Base-by-base conservation (phyloP, 768 basidiomycete species). In the Hygrocybe coccinea region DNA sequence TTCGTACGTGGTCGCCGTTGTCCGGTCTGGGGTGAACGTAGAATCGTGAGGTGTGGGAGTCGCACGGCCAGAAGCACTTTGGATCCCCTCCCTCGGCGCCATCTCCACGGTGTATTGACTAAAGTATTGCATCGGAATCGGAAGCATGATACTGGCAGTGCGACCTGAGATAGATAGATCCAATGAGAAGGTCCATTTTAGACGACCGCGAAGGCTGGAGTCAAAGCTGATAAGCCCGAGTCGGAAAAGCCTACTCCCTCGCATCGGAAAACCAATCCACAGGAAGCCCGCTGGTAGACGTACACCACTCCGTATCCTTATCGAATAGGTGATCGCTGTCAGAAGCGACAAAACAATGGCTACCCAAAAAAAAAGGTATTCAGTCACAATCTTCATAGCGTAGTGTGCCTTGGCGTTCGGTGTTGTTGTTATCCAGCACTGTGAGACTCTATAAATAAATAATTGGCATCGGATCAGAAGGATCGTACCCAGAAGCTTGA, bases 201-300 rank as follows among this genome's bases (percentile, higher is more conserved):
- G n/a, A 19, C 24, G 46, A 21, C 46, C 17, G 24, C 21, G 46
- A 21, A 15, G 12, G 14, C 25, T 17, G 21, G 46, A 25, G n/a
- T 17, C 46, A 15, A 19, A 17, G 24, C 46, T 47, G 17, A 47
- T 17, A 21, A 47, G 24, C 21, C 46, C 46, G 3, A 47, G 11
- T 21, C 46, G 46, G 19, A 47, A 19, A 25, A 47, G n/a, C 24
- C 25, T 25, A n/a, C 19, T 25, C 15, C 24, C 46, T 47, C 25
- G 46, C 46, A 14, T 47, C 19, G 46, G 46, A 29, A 47, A 47
- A 19, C 46, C 46, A 47, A 47, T 47, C 46, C 46, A 47, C 5
- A 21, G 21, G 17, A 25, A 25, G 46, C 46, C 46, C 12, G 17
- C n/a, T 12, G 46, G 46, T 17, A 47, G 46, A 25, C 46, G 46